Base-by-base conservation (phyloP, 148 eudicot species). In the Tetragonia tetragonoides region DNA sequence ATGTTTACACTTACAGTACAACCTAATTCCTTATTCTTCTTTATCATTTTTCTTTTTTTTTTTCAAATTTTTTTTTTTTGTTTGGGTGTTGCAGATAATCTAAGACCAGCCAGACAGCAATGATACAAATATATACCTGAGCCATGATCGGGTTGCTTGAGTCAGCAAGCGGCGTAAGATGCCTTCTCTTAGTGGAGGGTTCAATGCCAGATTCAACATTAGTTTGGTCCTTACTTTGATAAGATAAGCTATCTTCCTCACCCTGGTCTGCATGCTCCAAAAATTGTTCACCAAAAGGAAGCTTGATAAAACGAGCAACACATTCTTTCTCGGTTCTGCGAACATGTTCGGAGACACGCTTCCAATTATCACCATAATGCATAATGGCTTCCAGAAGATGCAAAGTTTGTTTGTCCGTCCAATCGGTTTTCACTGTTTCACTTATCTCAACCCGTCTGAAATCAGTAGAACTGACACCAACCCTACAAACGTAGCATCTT, bases 121-220 rank as follows among this genome's bases (percentile, higher is more conserved):
- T 20, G 2, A 60, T 57, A 16, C 28, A 37, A 34, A 38, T 23
- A 57, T 11, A 77, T 88, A 95, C 99, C 97, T 95, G 97, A 28
- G 97, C 97, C 95, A 96, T 87, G 57, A 96, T 93, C 51, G 99
- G 99, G 85, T 96, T 96, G 85, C 99, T 96, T 53, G 95, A 87
- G 84, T 96, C 98, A 73, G 97, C 93, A 77, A 93, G 88, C 15
- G 99, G 99, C 39, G 89, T 86, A 62, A 92, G 92, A 65, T 90
- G 86, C 82, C 79, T 78, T 86, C 81, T 90, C 84, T 96, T 96
- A 54, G 85, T 82, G 77, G 75, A 76, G 75, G 80, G 78, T 67
- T 81, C 87, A 70, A 18, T 78, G 51, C 71, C 86, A 53, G 78
- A 66, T 79, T 82, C 89, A 70, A 80, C 70, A 68, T 74, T 67